Percentiles rank a stretch among this genome's conserved stretches.
Evolutionary conservation across 352 stramenopile species (phyloP).

Genomic region (Phytophthora europaea): DNA sequence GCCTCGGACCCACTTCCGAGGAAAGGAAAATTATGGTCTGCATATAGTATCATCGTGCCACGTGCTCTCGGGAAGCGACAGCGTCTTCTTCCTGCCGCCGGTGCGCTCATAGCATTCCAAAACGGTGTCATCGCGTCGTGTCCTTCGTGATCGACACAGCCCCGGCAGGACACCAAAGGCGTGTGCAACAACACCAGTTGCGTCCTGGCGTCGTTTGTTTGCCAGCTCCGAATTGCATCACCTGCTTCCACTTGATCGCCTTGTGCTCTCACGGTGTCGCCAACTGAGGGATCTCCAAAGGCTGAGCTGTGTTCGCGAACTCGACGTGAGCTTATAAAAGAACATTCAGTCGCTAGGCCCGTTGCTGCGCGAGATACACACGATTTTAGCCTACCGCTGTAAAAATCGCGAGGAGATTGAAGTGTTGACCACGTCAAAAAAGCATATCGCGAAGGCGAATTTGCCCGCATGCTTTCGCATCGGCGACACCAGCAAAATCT

Average conservation of each 20-base stretch:
- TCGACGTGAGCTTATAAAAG: constrained; percentile 81
- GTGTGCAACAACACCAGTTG: no score
- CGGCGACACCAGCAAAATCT: constrained; percentile 52
- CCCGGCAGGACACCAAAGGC: no score
- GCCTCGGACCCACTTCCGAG: neutral
- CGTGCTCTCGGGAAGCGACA: constrained; percentile 14
- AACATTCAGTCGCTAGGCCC: constrained; percentile 45
- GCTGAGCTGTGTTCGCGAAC: constrained; percentile 47
- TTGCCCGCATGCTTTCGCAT: constrained; percentile 66
- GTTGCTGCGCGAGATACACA: constrained; percentile 40
- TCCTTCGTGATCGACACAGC: no score
- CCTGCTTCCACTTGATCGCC: constrained; percentile 46
- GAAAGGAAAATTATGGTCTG: constrained; percentile 42
- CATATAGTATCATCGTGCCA: constrained; percentile 38
- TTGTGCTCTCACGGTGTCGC: constrained; percentile 68
- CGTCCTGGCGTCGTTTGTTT: constrained; percentile 15
- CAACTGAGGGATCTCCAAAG: constrained; percentile 54
- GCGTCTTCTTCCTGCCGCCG: no score
- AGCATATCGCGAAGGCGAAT: constrained; percentile 46
- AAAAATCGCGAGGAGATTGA: constrained; percentile 56
- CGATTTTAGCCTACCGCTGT: constrained; percentile 66
- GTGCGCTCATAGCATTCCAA: no score
- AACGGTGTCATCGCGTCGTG: no score
- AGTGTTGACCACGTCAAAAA: constrained; percentile 31
- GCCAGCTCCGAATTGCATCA: constrained; percentile 44